Base-by-base conservation (phyloP, 1,284 basidiomycete genomes). In the Phenoliferia sp. region DNA sequence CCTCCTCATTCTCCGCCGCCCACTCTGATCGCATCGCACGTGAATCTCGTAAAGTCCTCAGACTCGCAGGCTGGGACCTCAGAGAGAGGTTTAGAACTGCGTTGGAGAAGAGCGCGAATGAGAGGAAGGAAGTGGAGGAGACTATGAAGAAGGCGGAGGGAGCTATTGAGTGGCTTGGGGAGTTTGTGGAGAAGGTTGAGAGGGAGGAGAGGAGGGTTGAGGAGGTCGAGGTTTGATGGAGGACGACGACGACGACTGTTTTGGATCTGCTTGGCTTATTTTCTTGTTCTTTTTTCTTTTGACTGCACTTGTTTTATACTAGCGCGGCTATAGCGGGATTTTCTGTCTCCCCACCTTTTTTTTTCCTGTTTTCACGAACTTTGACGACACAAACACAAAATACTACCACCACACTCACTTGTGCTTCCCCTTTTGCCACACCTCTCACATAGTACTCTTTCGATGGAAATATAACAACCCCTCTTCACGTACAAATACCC, bases 11-110 rank as follows among this genome's bases (percentile, higher is more conserved):
- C 76, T 82, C 88, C 22, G 86, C 89, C 63, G 83, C 82, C 3
- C 88, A 98, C 76, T 84, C 87, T 0, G 83, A 82, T 57, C 84
- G 95, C 19, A 84, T 97, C 57, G 83, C 86, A 59, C 84, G 88
- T 50, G 96, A 99, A 84, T 92, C 92, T 26, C 86, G 95, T 76
- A 98, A 98, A 81, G 95, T 99, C 59, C 82, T 99, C 74, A 84
- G 94, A 59, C 80, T 95, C 22, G 94, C 90, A n/a, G 88, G 88
- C 26, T 97, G 91, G 90, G 94, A 98, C 79, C 80, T 96, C 68
- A 85, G 85, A 72, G 90, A 93, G 79, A 85, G 89, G 57, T 97
- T 95, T 84, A 84, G 87, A 61, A 82, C 81, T 2, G 90, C 91
- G 10, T 85, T 94, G 81, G 92, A 93, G 73, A 88, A 88, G 77